These are phyloP conservation scores for Parascedosporium putredinis DNA, from an alignment of 2,329 filamentous ascomycete species.

Conservation along the genomic window DNA sequence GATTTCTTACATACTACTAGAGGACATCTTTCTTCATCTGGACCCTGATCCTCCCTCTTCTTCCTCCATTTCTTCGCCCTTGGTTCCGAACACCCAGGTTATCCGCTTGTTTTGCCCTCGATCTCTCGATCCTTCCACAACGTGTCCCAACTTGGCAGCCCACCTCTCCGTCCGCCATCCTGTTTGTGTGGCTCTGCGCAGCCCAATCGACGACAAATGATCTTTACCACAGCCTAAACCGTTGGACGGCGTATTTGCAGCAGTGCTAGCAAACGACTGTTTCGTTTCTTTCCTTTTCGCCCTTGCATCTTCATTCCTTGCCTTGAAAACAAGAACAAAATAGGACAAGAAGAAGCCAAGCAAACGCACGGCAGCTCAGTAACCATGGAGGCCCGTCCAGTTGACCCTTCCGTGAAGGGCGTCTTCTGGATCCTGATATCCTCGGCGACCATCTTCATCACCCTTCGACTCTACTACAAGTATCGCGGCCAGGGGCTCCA, in stretches of 20 bases:
- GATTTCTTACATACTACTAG: too few species aligned
- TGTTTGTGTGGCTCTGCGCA: too few species aligned
- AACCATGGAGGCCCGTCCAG: background rate
- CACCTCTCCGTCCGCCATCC: too few species aligned
- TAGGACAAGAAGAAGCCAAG: too few species aligned
- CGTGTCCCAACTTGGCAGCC: too few species aligned
- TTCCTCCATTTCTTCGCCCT: too few species aligned
- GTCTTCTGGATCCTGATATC: conserved; percentile 2
- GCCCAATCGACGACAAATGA: background rate
- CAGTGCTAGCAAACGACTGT: background rate
- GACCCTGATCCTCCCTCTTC: too few species aligned
- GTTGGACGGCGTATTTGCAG: background rate
- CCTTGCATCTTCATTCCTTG: background rate
- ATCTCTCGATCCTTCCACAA: too few species aligned
- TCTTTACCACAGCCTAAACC: background rate
- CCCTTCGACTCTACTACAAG: background rate
- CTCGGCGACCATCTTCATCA: background rate
- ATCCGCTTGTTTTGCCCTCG: too few species aligned
- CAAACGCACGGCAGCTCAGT: too few species aligned
- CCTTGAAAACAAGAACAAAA: background rate
- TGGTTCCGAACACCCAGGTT: too few species aligned
- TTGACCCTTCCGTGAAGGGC: background rate
- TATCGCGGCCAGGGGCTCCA: conserved; percentile 1
- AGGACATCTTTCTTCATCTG: too few species aligned
- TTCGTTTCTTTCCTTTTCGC: background rate